Conservation (phyloP, 495 filamentous ascomycete genomes). For the Penicillium daleae region DNA sequence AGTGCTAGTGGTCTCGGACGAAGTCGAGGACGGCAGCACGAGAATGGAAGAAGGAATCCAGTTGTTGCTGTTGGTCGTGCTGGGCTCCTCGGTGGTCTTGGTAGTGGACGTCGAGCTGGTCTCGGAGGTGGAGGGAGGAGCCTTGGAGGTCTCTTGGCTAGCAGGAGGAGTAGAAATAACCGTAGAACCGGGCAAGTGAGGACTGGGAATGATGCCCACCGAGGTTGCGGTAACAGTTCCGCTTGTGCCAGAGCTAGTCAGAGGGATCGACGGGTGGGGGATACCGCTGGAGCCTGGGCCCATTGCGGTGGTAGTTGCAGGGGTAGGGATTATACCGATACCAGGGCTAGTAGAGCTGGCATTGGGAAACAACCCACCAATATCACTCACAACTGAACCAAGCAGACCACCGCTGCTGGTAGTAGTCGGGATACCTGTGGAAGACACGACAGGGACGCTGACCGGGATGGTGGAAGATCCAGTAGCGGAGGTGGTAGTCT, state of each 20-base stretch:
- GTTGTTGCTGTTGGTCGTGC: conserved; percentile 23
- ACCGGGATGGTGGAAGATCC: conserved; percentile 30
- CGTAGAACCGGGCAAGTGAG: conserved; percentile 18
- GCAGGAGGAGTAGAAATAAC: conserved; percentile 17
- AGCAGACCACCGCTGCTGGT: conserved; percentile 14
- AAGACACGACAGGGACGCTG: conserved; percentile 30
- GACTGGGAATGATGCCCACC: conserved; percentile 27
- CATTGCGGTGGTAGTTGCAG: no score
- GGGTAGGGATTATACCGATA: conserved; percentile 28
- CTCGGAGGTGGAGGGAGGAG: conserved; percentile 15
- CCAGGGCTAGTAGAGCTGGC: conserved; percentile 11
- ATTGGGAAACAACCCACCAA: conserved; percentile 12
- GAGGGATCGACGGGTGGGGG: conserved; percentile 20
- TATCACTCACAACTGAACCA: conserved; percentile 17
- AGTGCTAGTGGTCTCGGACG: conserved; percentile 33
- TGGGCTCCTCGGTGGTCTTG: conserved; percentile 24
- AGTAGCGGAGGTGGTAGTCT: conserved; percentile 3
- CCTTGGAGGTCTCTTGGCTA: conserved; percentile 15
- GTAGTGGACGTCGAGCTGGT: conserved; percentile 23
- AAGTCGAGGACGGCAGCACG: conserved; percentile 26
- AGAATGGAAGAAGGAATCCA: conserved; percentile 37
- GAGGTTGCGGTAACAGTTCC: conserved; percentile 36
- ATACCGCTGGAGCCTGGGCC: conserved; percentile 3
- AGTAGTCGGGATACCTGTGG: conserved; percentile 20
- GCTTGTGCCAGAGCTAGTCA: conserved; percentile 29